Percentiles rank a stretch among this genome's conserved stretches.
phyloP scores from a whole-genome alignment of 495 filamentous ascomycete genomes.

The Podospora pseudocomata region DNA sequence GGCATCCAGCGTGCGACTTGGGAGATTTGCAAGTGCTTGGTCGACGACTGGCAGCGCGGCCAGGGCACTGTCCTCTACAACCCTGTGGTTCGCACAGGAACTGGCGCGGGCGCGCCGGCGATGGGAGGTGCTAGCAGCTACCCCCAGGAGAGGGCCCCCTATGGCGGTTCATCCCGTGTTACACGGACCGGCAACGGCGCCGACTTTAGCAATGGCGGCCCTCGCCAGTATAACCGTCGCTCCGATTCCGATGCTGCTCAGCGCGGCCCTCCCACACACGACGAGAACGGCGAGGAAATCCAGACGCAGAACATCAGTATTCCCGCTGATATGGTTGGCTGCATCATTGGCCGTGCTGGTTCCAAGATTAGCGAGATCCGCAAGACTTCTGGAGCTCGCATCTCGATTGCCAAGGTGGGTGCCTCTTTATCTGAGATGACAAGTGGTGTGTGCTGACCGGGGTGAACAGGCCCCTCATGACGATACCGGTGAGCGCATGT shows the following conservation, averaged over 20 bases:
- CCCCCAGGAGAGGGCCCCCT: constrained; percentile 44
- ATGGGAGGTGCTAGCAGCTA: constrained; percentile 30
- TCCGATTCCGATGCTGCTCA: constrained; percentile 75
- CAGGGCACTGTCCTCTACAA: constrained; percentile 97
- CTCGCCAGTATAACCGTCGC: constrained; percentile 64
- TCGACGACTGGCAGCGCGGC: constrained; percentile 95
- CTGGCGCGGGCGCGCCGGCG: constrained; percentile 53
- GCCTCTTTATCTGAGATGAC: background rate
- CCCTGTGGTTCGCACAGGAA: constrained; percentile 75
- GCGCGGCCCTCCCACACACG: constrained; percentile 72
- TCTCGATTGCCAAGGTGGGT: constrained; percentile 86
- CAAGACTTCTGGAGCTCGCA: constrained; percentile 90
- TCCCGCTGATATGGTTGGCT: constrained; percentile 98
- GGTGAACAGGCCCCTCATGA: constrained; percentile 71
- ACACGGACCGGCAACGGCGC: constrained; percentile 95
- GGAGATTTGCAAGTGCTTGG: constrained; percentile 98
- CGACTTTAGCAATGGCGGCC: constrained; percentile 84
- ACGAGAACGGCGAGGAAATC: constrained; percentile 94
- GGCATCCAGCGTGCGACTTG: constrained; percentile 93
- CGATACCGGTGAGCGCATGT: constrained; percentile 97
- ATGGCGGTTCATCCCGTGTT: constrained; percentile 62
- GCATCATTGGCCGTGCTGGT: constrained; percentile 92
- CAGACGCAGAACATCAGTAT: constrained; percentile 99
- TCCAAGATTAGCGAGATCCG: constrained; percentile 98
- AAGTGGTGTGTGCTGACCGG: constrained; percentile 2